A percentile compares a stretch with the other conserved stretches of the same genome.
phyloP scores from a whole-genome alignment of 106 monocot species.

The Dioscorea alata region DNA sequence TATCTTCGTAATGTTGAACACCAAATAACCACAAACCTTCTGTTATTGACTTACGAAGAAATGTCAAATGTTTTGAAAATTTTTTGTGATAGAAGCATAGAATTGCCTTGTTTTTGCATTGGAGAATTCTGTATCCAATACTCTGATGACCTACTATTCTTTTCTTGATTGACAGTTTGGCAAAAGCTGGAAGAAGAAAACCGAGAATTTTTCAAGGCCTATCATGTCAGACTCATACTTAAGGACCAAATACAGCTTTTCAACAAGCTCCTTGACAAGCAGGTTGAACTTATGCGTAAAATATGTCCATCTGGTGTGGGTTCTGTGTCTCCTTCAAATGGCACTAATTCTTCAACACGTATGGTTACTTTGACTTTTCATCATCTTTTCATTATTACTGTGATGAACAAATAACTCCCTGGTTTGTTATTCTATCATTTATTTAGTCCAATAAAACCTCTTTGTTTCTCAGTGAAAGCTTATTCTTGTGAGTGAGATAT shows the following conservation, averaged over 20 bases:
- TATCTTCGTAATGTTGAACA: too few relatives aligned
- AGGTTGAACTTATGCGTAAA: constrained; percentile 78
- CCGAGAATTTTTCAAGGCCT: constrained; percentile 90
- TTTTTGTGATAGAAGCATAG: too few relatives aligned
- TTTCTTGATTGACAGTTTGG: constrained; percentile 64
- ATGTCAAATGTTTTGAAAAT: too few relatives aligned
- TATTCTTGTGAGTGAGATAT: too few relatives aligned
- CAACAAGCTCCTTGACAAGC: constrained; percentile 80
- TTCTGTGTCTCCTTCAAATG: constrained; percentile 48
- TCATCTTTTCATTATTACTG: not conserved
- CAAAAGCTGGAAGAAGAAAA: constrained; percentile 97
- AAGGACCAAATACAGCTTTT: constrained; percentile 83
- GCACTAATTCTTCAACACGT: constrained; percentile 49
- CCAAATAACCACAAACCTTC: too few relatives aligned
- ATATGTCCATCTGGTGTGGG: constrained; percentile 30
- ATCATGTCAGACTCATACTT: constrained; percentile 78
- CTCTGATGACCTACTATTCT: not conserved
- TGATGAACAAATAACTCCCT: too few relatives aligned
- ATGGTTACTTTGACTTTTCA: constrained; percentile 9
- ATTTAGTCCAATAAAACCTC: too few relatives aligned
- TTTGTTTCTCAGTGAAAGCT: too few relatives aligned
- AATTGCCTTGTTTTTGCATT: not conserved
- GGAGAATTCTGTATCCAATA: too few relatives aligned
- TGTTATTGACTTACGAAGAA: too few relatives aligned
- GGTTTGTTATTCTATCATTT: too few relatives aligned